A percentile compares a stretch with the other conserved stretches of the same genome.
Evolutionary conservation across 2,329 filamentous ascomycete species (phyloP).

Genomic region (Talaromyces amestolkiae): DNA sequence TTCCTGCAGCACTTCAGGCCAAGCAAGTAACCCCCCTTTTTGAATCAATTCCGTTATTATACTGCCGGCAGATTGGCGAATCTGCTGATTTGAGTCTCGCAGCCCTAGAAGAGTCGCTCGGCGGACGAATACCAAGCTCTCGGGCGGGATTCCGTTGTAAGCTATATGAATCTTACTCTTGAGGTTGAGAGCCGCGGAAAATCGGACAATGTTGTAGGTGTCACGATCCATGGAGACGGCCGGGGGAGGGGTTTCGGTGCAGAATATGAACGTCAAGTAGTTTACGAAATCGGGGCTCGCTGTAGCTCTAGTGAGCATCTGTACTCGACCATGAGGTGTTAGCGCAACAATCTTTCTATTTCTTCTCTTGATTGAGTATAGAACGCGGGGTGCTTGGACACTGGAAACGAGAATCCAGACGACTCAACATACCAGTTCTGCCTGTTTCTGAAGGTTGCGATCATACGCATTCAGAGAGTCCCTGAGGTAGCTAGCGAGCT

Average conservation of each 20-base stretch:
- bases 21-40: constrained; percentile 79
- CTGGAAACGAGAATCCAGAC: not conserved
- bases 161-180: constrained; percentile 84
- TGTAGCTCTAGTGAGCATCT: constrained; percentile 94
- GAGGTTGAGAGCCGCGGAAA: constrained; percentile 86
- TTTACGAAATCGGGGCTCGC: constrained; percentile 91
- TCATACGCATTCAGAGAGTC: constrained; percentile 88
- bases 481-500: constrained; percentile 83
- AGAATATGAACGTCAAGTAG: constrained; percentile 90
- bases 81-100: constrained; percentile 75
- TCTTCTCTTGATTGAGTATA: not conserved
- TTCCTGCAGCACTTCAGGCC: constrained; percentile 86
- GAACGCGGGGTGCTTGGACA: not conserved
- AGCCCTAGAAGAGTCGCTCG: constrained; percentile 74
- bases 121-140: constrained; percentile 73
- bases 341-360: not conserved
- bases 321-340: constrained; percentile 5
- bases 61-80: constrained; percentile 85
- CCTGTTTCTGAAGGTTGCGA: constrained; percentile 77
- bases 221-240: constrained; percentile 54
- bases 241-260: constrained; percentile 61
- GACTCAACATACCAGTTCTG: constrained; percentile 64
- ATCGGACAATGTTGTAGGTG: constrained; percentile 74
- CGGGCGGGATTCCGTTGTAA: constrained; percentile 72
- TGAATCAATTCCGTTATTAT: constrained; percentile 90